Base-by-base conservation (phyloP, 805 yeast genomes). In the Lipomyces sp. region DNA sequence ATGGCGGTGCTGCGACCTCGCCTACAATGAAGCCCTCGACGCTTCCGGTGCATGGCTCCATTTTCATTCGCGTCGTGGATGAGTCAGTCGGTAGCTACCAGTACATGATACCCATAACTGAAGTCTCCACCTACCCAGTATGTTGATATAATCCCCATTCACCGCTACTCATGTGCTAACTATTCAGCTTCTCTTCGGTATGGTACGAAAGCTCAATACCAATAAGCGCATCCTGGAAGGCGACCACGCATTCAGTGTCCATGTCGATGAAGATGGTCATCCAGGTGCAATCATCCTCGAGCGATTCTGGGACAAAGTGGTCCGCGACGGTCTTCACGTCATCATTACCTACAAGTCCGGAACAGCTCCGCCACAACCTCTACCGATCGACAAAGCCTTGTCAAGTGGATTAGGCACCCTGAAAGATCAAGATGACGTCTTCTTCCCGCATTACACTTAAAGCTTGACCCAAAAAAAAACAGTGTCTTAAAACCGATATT, bases 241-340 rank as follows among this genome's bases (percentile, higher is more conserved):
- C 57, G 72, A 64, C 15, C 57, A 62, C 39, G 68, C 69, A 35
- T 68, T 69, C 62, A 37, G 65, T 34, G 66, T 69, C 55, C 65
- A 68, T 58, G 71, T 67, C 58, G 72, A 69, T 60, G 69, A 64
- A 42, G 67, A 62, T 58, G 71, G 71, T 57, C 30, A 29, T 5
- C 64, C 69, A 0, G 72, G 72, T 18, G 67, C 72, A 2, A 42
- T 68, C 67, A 68, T 69, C 53, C 67, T 69, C 57, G 70, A 69
- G 61, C 64, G 70, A 11, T 69, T 65, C 65, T 69, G 72, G 72
- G 70, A 68, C 50, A 57, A 60, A n/a, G 63, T 69, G 55, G 72
- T 69, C 29, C 66, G 71, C 55, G 72, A 69, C 59, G 72, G 72
- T 33, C 62, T 69, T 39, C 62, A 64, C 8, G 58, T 69, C 55